Base-by-base conservation (phyloP, 2,329 filamentous ascomycete species). In the Arthrobotrys conoides region DNA sequence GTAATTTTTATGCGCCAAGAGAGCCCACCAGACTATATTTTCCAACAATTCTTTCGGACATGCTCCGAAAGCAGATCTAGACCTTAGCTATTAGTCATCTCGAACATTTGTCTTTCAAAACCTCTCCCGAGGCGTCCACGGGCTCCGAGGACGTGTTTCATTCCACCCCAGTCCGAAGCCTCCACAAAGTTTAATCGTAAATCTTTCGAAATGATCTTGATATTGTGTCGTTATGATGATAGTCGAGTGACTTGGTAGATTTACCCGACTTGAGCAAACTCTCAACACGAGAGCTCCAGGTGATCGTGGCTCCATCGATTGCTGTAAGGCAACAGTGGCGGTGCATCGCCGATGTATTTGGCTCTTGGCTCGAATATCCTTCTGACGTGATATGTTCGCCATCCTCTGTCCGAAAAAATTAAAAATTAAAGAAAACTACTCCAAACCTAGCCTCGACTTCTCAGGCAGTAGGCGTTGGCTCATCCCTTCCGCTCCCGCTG, bases 401-500 rank as follows among this genome's bases (percentile, higher is more conserved):
- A 44, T 61, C 14, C 44, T 20, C 57, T 20, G 36, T 61, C 22
- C 48, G 3, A 51, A 51, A 24, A 51, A 49, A 24, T n/a, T n/a
- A n/a, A n/a, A n/a, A n/a, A n/a, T n/a, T n/a, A n/a, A n/a, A n/a
- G n/a, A n/a, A n/a, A n/a, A n/a, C n/a, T n/a, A 49, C 18, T 12
- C 16, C 14, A 38, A 51, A 27, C 18, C 46, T 55, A 4, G 16
- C 12, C 38, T 41, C 38, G 18, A 46, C 20, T 30, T 30, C 27
- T 76, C 59, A 76, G 2, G 72, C 72, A 2, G 57, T 76, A 0
- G 72, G 72, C 10, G 72, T 76, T 16, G 72, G 66, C 18, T 69
- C 72, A 59, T 76, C 72, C 41, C 72, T 76, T 30, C 72, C 72
- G 41, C 72, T 61, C 12, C 72, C 72, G 30, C 72, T 76, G 59